Base-by-base conservation (phyloP, 78 protist species). In the Dictyostelium intermedium region DNA sequence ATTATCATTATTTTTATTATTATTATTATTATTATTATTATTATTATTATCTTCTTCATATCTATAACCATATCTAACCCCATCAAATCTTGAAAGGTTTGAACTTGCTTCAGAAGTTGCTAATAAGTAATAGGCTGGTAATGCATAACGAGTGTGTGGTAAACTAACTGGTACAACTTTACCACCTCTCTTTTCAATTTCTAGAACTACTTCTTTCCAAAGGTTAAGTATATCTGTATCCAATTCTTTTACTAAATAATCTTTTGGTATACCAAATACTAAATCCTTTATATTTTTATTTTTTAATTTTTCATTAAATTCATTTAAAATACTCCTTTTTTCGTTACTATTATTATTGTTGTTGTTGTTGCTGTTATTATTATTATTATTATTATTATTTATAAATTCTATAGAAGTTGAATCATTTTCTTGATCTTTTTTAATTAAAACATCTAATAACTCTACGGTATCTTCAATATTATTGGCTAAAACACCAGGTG, bases 81-180 rank as follows among this genome's bases (percentile, higher is more conserved):
- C 98, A 78, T 96, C 98, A 41, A 63, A 97, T 47, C 96, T 91
- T 37, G 98, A 79, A 2, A 97, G 84, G 45, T 97, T 96, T 8
- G 98, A 95, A 11, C 93, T 43, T 20, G 98, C 98, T 53, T 96
- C 98, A 2, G 98, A 96, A 0, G 98, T 70, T 18, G 98, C 98
- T n/a, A 97, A 35, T n/a, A 97, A 66, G 41, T 97, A 97, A 82
- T 97, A 97, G 2, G 97, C 23, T 37, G 97, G 87, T 3, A 97
- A 83, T 60, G 98, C 96, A 43, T 92, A 61, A 14, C 30, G 50
- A 6, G 96, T 96, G 30, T 81, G 85, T 27, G 97, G 96, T 27
- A 96, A 83, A 14, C 77, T 41, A 6, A 96, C 87, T 11, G 85
- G 76, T 30, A 87, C 81, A 13, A 97, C 91, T 13, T 84, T 43